Conservation (phyloP, 2,329 filamentous ascomycete genomes). For the Leptodontidium sp. region DNA sequence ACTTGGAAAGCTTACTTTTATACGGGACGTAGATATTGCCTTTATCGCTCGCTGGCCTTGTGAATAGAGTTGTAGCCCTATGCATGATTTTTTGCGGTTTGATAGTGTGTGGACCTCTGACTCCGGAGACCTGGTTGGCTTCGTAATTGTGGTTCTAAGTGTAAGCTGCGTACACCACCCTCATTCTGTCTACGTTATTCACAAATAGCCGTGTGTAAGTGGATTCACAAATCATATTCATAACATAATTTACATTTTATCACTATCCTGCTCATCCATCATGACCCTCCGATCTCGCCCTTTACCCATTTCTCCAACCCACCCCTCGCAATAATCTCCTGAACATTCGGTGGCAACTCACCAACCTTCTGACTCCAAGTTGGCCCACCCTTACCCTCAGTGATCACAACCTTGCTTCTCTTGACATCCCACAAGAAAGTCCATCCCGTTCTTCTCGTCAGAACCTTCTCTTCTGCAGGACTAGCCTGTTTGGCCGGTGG, state of each 20-base stretch:
- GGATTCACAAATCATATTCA: background rate
- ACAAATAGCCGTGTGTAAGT: background rate
- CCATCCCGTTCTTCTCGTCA: slow-evolving; percentile 83
- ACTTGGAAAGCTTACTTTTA: too few species aligned
- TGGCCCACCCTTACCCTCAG: slow-evolving; percentile 71
- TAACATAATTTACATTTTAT: slow-evolving; percentile 21
- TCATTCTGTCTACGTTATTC: too few species aligned
- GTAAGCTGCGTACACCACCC: too few species aligned
- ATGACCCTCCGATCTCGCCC: slow-evolving; percentile 35
- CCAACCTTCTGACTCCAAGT: slow-evolving; percentile 84
- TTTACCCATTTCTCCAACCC: slow-evolving; percentile 83
- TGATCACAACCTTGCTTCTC: slow-evolving; percentile 73
- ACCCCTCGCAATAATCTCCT: slow-evolving; percentile 81
- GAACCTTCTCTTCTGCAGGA: slow-evolving; percentile 56
- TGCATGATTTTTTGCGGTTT: too few species aligned
- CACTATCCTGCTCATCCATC: background rate
- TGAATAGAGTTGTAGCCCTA: too few species aligned
- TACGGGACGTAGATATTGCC: too few species aligned
- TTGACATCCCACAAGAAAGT: slow-evolving; percentile 82
- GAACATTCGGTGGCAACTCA: slow-evolving; percentile 84
- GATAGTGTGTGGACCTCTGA: too few species aligned
- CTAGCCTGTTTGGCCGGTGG: slow-evolving; percentile 51
- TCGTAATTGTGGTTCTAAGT: too few species aligned
- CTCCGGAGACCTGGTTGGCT: too few species aligned
- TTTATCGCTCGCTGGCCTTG: too few species aligned